These are phyloP conservation scores for Colletotrichum australisinense DNA, from an alignment of 2,329 filamentous ascomycete genomes.

Conservation along the genomic window DNA sequence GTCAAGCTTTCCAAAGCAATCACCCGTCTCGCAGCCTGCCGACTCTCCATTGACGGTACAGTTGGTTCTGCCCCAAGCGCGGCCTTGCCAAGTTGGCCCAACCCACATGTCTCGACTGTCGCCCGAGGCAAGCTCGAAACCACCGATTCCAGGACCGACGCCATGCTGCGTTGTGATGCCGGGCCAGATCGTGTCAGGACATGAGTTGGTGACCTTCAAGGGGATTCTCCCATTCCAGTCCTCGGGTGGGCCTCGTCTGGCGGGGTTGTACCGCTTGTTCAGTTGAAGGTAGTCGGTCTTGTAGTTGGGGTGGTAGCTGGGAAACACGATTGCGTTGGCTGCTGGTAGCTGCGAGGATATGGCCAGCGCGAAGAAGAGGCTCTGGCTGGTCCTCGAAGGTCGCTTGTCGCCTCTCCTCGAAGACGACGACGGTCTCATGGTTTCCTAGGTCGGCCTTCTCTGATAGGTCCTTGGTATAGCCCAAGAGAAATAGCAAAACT, in stretches of 20 bases:
- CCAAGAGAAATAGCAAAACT: neutral
- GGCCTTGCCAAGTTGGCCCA: conserved; percentile 80
- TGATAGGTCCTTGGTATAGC: neutral
- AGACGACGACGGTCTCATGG: conserved; percentile 16
- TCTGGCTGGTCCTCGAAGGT: neutral
- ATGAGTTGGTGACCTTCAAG: conserved; percentile 78
- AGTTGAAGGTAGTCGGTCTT: conserved; percentile 41
- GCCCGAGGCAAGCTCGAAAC: conserved; percentile 74
- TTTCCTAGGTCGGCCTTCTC: neutral
- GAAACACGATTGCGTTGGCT: conserved; percentile 23
- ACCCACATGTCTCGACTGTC: conserved; percentile 72
- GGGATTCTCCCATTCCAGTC: conserved; percentile 59
- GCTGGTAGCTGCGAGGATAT: conserved; percentile 19
- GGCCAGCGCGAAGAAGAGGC: conserved; percentile 3
- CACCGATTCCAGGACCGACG: conserved; percentile 72
- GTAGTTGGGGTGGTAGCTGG: conserved; percentile 15
- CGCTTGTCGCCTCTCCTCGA: conserved; percentile 15
- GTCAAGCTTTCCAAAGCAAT: conserved; percentile 77
- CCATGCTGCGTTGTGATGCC: conserved; percentile 80
- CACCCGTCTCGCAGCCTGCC: conserved; percentile 78
- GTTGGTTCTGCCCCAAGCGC: conserved; percentile 86
- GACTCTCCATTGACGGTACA: conserved; percentile 79
- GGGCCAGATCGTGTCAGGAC: conserved; percentile 78
- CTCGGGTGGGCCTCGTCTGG: conserved; percentile 46
- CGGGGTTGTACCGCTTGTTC: conserved; percentile 39